A percentile compares a stretch with the other conserved stretches of the same genome.
phyloP scores from a whole-genome alignment of 2,329 filamentous ascomycete species.

The Dactylellina leptospora region DNA sequence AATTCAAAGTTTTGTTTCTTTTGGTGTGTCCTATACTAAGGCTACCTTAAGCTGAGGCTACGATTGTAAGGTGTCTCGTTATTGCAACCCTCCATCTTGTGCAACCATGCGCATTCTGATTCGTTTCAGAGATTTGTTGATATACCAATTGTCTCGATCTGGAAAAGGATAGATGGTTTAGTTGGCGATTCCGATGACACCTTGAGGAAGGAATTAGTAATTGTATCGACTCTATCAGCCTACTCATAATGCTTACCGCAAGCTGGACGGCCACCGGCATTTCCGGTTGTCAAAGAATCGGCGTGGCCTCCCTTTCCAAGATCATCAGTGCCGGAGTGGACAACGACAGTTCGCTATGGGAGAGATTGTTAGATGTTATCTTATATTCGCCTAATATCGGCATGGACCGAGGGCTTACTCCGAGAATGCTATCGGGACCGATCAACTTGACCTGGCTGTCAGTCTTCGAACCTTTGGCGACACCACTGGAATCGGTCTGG shows the following conservation, averaged over 20 bases:
- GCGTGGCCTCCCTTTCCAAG: constrained; percentile 90
- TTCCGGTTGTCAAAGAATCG: constrained; percentile 98
- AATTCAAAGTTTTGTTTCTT: background rate
- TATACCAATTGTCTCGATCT: too few relatives aligned
- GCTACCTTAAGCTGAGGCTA: too few relatives aligned
- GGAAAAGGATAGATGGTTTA: constrained; percentile 64
- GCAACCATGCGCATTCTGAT: too few relatives aligned
- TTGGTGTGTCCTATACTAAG: too few relatives aligned
- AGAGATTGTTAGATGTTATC: constrained; percentile 13
- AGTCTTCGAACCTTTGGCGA: constrained; percentile 78
- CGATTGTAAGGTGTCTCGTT: too few relatives aligned
- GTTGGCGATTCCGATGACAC: constrained; percentile 87
- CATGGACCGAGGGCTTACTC: constrained; percentile 59
- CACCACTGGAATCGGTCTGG: constrained; percentile 91
- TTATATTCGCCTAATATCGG: background rate
- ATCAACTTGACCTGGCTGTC: constrained; percentile 95
- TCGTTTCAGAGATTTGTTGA: too few relatives aligned
- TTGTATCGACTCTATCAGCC: background rate
- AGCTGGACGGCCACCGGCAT: constrained; percentile 89
- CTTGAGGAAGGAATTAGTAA: constrained; percentile 60
- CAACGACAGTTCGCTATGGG: constrained; percentile 84
- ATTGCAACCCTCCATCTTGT: too few relatives aligned
- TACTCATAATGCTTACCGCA: constrained; percentile 70
- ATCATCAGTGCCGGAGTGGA: constrained; percentile 95
- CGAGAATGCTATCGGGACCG: constrained; percentile 91